phyloP scores from a whole-genome alignment of 352 stramenopile genomes.

The Phytopythium montanum region DNA sequence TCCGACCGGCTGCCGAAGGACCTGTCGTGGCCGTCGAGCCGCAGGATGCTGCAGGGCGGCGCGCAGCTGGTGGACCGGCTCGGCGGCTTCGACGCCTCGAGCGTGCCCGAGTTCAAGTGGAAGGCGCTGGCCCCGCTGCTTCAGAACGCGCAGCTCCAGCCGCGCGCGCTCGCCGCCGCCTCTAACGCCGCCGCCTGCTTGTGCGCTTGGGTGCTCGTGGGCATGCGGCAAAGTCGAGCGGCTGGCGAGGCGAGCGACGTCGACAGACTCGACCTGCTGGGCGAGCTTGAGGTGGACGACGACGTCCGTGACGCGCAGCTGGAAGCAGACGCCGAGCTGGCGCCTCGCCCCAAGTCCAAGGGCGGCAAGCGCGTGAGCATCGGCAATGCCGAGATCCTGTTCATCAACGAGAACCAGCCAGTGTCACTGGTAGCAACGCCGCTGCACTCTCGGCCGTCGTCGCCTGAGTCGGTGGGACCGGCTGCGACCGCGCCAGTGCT shows the following conservation, averaged over 20 bases:
- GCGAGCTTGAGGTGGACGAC: slow-evolving; percentile 56
- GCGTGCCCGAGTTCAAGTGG: slow-evolving; percentile 65
- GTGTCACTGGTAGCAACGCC: slow-evolving; percentile 22
- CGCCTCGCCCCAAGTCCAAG: slow-evolving; percentile 17
- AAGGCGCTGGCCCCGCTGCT: slow-evolving; percentile 67
- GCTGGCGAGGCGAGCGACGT: slow-evolving; percentile 22
- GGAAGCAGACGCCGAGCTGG: slow-evolving; percentile 11
- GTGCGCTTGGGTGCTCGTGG: slow-evolving; percentile 63
- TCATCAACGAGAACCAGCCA: slow-evolving; percentile 72
- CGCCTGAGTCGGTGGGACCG: slow-evolving; percentile 1
- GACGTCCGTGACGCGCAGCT: slow-evolving; percentile 1
- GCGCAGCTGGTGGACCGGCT: slow-evolving; percentile 46
- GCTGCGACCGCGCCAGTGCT: slow-evolving; percentile 19
- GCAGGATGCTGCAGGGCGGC: slow-evolving; percentile 60
- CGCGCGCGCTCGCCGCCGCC: slow-evolving; percentile 47
- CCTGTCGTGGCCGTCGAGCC: slow-evolving; percentile 57
- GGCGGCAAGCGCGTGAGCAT: slow-evolving; percentile 58
- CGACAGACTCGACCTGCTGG: slow-evolving; percentile 46
- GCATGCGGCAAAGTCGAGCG: slow-evolving; percentile 32
- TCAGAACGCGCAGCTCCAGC: slow-evolving; percentile 71
- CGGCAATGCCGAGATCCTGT: slow-evolving; percentile 56
- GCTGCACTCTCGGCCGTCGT: slow-evolving; percentile 12
- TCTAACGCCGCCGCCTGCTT: slow-evolving; percentile 46
- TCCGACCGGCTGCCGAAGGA: slow-evolving; percentile 69
- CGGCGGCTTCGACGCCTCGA: slow-evolving; percentile 28